Conservation (phyloP, 2,329 filamentous ascomycete genomes). For the Endocalyx cinctus region DNA sequence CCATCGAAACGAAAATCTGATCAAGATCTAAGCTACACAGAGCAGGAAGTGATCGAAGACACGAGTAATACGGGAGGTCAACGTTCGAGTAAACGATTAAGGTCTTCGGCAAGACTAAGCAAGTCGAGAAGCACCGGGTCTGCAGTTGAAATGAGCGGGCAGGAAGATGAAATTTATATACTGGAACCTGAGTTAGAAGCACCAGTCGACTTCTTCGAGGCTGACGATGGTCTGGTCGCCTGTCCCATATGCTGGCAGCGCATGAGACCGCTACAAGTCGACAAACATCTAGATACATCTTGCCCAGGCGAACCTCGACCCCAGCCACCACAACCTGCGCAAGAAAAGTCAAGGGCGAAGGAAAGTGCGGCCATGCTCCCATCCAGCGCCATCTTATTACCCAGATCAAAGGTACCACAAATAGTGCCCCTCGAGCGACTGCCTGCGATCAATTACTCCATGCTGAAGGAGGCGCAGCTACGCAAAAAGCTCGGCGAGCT, state of each 20-base stretch:
- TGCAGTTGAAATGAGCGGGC: slow-evolving; percentile 30
- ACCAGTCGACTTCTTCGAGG: slow-evolving; percentile 8
- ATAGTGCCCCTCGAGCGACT: slow-evolving; percentile 55
- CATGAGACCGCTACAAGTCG: slow-evolving; percentile 78
- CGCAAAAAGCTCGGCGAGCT: slow-evolving; percentile 78
- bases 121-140: slow-evolving; percentile 35
- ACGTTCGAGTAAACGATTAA: slow-evolving; percentile 42
- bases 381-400: slow-evolving; percentile 11
- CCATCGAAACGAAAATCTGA: slow-evolving; percentile 11
- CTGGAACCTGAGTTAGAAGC: slow-evolving; percentile 13
- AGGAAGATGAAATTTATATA: slow-evolving; percentile 24
- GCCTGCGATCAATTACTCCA: slow-evolving; percentile 77
- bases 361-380: slow-evolving; percentile 12
- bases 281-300: slow-evolving; percentile 72
- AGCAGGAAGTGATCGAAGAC: too few relatives aligned
- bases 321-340: slow-evolving; percentile 11
- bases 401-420: slow-evolving; percentile 16
- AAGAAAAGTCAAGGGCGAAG: slow-evolving; percentile 12
- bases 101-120: slow-evolving; percentile 47
- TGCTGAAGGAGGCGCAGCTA: slow-evolving; percentile 75
- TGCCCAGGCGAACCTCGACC: slow-evolving; percentile 34
- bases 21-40: too few relatives aligned
- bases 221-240: slow-evolving; percentile 70
- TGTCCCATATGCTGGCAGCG: slow-evolving; percentile 77
- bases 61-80: too few relatives aligned